Evolutionary conservation across 2,329 filamentous ascomycete species (phyloP), one percentile per base, ranked within the genome.

Genomic region (Aureobasidium pullulans): DNA sequence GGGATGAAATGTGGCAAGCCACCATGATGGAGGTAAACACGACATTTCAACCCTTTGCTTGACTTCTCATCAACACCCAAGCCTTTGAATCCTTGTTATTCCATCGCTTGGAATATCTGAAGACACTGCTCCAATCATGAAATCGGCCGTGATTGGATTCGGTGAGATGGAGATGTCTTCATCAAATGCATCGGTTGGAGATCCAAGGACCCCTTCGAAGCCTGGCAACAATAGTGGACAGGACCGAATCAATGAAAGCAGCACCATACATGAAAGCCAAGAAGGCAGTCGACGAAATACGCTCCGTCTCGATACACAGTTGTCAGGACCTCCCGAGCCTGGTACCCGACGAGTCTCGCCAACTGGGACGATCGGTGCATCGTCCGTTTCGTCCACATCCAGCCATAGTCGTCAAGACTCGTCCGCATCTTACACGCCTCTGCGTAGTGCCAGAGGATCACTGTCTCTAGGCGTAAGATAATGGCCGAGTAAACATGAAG

Each of bases 401-500:
- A 37, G 13, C 7, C 52, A 56, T 23, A 56, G 40, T 13, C 52
- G 52, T 10, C 40, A 36, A 19, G 52, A 46, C 13, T 56, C 52
- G 2, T n/a, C 40, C 29, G 52, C 52, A 11, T 56, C 52, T 15
- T 56, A 56, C 10, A 56, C 52, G 11, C 52, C 52, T 16, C 19
- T 56, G 4, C 52, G 52, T 40, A 56, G 40, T 37, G 52, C 52
- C 1, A 40, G 52, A 29, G 52, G 52, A 16, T 56, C 52, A 28
- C 40, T 56, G 3, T 56, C 52, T 1, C 32, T 56, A 6, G 52
- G 52, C 2, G 52, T 56, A 37, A 46, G 52, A 5, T 11, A 8
- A 37, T 37, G 4, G 10, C 23, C 23, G 9, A 32, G 4, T n/a
- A 13, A 6, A 2, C 2, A 13, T 13, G 15, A 2, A 32, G 44